Evolutionary conservation across 2,329 filamentous ascomycete genomes (phyloP), one percentile per base, ranked within the genome.

Genomic region (Rhynchosporium agropyri): DNA sequence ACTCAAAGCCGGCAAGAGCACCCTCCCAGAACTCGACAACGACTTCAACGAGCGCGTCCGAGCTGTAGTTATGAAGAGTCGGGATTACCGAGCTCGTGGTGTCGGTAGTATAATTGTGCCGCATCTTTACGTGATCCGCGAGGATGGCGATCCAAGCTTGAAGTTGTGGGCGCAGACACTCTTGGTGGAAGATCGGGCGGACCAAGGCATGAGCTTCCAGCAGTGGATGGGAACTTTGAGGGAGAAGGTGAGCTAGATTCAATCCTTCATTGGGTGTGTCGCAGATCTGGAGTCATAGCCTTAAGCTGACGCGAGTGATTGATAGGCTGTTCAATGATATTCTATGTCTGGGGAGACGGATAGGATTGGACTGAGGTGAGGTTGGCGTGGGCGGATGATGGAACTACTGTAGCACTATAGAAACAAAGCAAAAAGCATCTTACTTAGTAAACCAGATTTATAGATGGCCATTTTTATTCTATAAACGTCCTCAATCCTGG

Each of bases 91-190:
- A 74, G 84, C 90, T 36, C 90, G 92, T 74, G 92, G 93, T 2
- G 93, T 95, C 15, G 95, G 95, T 67, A 96, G 92, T 77, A 96
- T 98, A 68, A 85, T 89, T n/a, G 86, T 96, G 65, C 95, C 95
- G 55, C 91, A 96, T 73, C 81, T 99, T 62, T 99, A 98, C 75
- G 84, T 98, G 71, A 90, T 98, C 65, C 88, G 93, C 71, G 94
- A 98, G 77, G 95, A 98, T 73, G 95, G 95, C 58, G 95, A 99
- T 79, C 95, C 95, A 38, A 94, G 91, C 72, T 80, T 99, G 76
- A 93, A 96, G 78, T 81, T 98, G 67, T 99, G 95, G 95, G 95
- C 95, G 50, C 94, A 97, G 81, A 97, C 95, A 49, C 81, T 98
- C 77, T 80, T 99, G 72, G 89, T 99, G 53, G 95, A 99, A 78